Evolutionary conservation across 176 grass and related monocot genomes (phyloP).

Genomic region (Oryza coarctata): DNA sequence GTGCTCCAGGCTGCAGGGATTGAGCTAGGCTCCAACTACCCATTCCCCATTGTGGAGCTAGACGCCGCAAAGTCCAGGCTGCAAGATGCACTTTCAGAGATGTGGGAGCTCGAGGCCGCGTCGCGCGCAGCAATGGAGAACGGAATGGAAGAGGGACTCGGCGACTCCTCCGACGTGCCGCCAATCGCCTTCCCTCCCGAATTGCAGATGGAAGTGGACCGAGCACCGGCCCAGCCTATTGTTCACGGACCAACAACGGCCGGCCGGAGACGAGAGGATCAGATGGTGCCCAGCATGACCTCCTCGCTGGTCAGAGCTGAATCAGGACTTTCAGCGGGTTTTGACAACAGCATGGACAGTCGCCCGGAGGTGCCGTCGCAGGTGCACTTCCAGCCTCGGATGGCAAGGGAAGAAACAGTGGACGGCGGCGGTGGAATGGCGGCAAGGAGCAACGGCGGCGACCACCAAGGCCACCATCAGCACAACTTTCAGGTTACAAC

Average conservation of each 20-base stretch:
- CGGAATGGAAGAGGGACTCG: conserved; percentile 93
- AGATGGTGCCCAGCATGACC: conserved; percentile 96
- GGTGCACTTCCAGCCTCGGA: conserved; percentile 31
- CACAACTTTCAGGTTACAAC: conserved; percentile 32
- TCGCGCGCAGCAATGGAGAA: conserved; percentile 82
- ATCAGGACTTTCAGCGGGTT: conserved; percentile 67
- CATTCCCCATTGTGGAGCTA: conserved; percentile 72
- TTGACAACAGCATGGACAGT: conserved; percentile 49
- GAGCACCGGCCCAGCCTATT: conserved; percentile 23
- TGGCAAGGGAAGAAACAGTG: conserved; percentile 41
- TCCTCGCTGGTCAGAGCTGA: conserved; percentile 72
- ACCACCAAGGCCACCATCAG: conserved; percentile 53
- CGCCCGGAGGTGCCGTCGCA: conserved; percentile 72
- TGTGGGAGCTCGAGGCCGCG: conserved; percentile 91
- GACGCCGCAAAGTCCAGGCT: conserved; percentile 73
- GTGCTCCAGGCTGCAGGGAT: conserved; percentile 91
- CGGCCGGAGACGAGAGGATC: conserved; percentile 58
- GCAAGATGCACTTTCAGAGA: conserved; percentile 70
- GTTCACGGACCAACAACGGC: conserved; percentile 20
- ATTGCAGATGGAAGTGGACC: conserved; percentile 78
- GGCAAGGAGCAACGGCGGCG: conserved; percentile 35
- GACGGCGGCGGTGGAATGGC: conserved; percentile 6
- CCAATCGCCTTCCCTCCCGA: conserved; percentile 64
- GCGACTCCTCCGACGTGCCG: conserved; percentile 80
- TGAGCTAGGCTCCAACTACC: conserved; percentile 97